Conservation (phyloP, 1,284 basidiomycete species). For the Heterobasidion irregulare region DNA sequence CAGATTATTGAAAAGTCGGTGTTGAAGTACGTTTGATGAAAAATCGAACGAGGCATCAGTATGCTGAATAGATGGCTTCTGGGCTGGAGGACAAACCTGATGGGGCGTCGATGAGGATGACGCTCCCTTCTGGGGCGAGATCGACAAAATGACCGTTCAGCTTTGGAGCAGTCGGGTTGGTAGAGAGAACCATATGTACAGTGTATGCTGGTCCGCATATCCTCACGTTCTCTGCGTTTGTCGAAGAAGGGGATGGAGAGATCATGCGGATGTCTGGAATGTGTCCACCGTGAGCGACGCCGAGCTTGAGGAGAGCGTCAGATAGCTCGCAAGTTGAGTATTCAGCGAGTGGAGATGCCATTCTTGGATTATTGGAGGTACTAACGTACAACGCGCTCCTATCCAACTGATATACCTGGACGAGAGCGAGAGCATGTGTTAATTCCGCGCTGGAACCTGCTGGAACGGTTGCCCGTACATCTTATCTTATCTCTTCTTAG, state of each 20-base stretch:
- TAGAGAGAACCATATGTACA: conserved; percentile 74
- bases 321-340: conserved; percentile 82
- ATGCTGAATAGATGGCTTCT: not conserved
- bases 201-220: conserved; percentile 84
- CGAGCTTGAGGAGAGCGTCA: conserved; percentile 86
- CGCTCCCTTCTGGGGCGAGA: conserved; percentile 53
- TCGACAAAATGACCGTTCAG: conserved; percentile 79
- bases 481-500: conserved; percentile 1
- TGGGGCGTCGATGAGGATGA: conserved; percentile 78
- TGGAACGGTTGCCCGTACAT: not conserved
- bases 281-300: conserved; percentile 67
- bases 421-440: too few species aligned
- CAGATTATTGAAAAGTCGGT: not conserved
- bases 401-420: not conserved
- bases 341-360: conserved; percentile 25
- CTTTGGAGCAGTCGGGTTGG: conserved; percentile 58
- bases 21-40: not conserved
- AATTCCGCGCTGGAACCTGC: not conserved
- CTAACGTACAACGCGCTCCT: conserved; percentile 10
- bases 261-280: conserved; percentile 72
- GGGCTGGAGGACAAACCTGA: conserved; percentile 36
- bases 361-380: too few species aligned
- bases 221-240: conserved; percentile 21
- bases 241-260: conserved; percentile 30
- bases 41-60: not conserved